phyloP scores from a whole-genome alignment of 2,329 filamentous ascomycete genomes.

The Fusarium torreyae region DNA sequence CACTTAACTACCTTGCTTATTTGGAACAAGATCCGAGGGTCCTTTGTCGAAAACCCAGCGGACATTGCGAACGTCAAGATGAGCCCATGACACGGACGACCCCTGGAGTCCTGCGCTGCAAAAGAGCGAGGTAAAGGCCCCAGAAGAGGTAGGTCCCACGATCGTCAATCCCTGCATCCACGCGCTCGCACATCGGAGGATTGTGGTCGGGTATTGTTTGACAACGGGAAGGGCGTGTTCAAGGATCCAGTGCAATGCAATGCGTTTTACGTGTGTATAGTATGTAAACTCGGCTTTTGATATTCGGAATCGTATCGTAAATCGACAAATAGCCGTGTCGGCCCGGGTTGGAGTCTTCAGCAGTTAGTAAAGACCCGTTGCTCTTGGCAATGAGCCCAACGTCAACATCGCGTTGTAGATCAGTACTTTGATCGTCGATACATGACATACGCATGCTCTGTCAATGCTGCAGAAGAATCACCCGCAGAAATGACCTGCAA shows the following conservation, averaged over 20 bases:
- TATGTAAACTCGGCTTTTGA: neutral
- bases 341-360: neutral
- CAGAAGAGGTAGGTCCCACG: slow-evolving; percentile 36
- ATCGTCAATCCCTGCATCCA: slow-evolving; percentile 42
- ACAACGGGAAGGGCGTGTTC: slow-evolving; percentile 20
- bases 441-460: slow-evolving; percentile 17
- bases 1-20: slow-evolving; percentile 11
- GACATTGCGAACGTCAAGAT: slow-evolving; percentile 44
- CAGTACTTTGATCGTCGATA: slow-evolving; percentile 27
- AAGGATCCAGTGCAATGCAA: neutral
- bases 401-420: slow-evolving; percentile 33
- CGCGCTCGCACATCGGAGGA: slow-evolving; percentile 17
- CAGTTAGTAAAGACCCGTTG: slow-evolving; percentile 11
- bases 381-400: slow-evolving; percentile 31
- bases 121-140: slow-evolving; percentile 23
- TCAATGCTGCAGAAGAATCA: slow-evolving; percentile 24
- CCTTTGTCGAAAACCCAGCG: slow-evolving; percentile 18
- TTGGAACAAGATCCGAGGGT: slow-evolving; percentile 13
- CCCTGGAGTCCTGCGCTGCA: slow-evolving; percentile 32
- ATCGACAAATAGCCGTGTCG: neutral
- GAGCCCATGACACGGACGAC: slow-evolving; percentile 42
- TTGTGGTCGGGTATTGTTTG: slow-evolving; percentile 11
- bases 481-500: slow-evolving; percentile 27
- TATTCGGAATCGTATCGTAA: slow-evolving; percentile 4
- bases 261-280: slow-evolving; percentile 5